Conservation (phyloP, 1,284 basidiomycete species). For the Ustilago trichophora region DNA sequence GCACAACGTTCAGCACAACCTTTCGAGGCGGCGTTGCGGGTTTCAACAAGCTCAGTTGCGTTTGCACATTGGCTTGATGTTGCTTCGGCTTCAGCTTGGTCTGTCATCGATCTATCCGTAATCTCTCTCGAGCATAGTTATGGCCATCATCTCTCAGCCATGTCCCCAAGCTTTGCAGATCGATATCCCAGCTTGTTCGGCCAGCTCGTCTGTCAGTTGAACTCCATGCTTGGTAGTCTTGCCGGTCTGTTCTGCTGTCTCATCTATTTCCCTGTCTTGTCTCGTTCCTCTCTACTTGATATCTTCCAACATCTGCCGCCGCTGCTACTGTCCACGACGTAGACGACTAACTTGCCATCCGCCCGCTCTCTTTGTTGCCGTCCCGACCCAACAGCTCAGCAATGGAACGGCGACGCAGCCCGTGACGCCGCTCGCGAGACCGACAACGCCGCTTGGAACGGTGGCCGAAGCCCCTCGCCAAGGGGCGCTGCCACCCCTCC, state of each 20-base stretch:
- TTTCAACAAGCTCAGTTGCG: too few relatives aligned
- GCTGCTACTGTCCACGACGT: slow-evolving; percentile 12
- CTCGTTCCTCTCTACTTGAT: neutral
- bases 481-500: slow-evolving; percentile 47
- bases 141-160: too few relatives aligned
- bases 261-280: neutral
- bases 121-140: too few relatives aligned
- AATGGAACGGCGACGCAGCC: slow-evolving; percentile 54
- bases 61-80: too few relatives aligned
- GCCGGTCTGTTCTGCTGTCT: neutral
- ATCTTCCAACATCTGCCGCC: neutral
- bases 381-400: slow-evolving; percentile 42
- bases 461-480: slow-evolving; percentile 49
- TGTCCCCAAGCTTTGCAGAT: too few relatives aligned
- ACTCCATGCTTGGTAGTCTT: too few relatives aligned
- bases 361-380: slow-evolving; percentile 22
- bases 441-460: slow-evolving; percentile 43
- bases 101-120: too few relatives aligned
- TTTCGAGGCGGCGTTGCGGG: too few relatives aligned
- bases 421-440: slow-evolving; percentile 50
- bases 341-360: slow-evolving; percentile 21
- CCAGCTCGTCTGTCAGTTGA: too few relatives aligned
- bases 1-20: too few relatives aligned
- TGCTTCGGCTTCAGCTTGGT: too few relatives aligned
- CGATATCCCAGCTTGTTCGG: too few relatives aligned